Conservation (phyloP, 345 rosid species). For the Pistacia integerrima region DNA sequence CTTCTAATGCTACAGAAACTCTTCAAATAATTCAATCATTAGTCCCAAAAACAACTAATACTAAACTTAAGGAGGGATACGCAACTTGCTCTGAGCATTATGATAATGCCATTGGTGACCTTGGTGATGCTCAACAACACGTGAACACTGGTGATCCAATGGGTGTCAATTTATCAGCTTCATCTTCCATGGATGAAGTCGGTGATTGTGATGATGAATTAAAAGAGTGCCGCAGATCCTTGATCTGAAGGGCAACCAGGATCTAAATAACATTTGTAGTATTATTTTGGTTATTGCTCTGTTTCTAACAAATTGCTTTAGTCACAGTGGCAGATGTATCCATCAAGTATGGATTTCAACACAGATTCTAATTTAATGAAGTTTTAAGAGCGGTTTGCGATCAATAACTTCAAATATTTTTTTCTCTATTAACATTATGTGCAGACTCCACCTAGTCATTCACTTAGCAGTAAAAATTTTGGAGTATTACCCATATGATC, state of each 20-base stretch:
- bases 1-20: not conserved
- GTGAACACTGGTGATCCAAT: constrained; percentile 4
- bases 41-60: not conserved
- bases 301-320: not conserved
- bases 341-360: no score
- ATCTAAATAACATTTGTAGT: constrained; percentile 26
- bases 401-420: no score
- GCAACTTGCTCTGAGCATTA: constrained; percentile 15
- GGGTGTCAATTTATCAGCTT: not conserved
- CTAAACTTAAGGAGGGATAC: constrained; percentile 9
- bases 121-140: not conserved
- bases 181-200: constrained; percentile 12
- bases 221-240: not conserved
- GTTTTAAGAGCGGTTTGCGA: no score
- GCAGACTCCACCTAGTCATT: no score
- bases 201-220: constrained; percentile 13
- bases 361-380: not conserved
- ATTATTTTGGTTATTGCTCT: constrained; percentile 31
- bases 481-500: no score
- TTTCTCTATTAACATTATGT: not conserved
- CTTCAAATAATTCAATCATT: not conserved
- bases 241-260: constrained; percentile 20
- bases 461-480: no score
- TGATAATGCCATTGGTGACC: not conserved
- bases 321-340: not conserved